These are phyloP conservation scores for Aquilaria agallochum DNA, from an alignment of 441 rosid genomes.

Conservation along the genomic window DNA sequence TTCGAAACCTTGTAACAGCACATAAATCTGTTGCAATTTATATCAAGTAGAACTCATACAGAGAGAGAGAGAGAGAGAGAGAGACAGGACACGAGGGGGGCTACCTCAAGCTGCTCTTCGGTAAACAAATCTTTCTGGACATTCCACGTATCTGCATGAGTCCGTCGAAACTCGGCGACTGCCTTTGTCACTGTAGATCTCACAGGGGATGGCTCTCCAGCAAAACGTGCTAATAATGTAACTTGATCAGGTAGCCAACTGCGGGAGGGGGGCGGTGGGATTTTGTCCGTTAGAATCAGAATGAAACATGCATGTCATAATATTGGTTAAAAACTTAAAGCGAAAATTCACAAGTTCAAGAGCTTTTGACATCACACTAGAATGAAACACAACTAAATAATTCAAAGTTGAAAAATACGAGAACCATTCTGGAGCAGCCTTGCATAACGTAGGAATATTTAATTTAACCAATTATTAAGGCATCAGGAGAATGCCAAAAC, in stretches of 20 bases:
- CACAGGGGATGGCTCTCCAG: slow-evolving; percentile 84
- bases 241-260: slow-evolving; percentile 98
- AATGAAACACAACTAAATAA: too few relatives aligned
- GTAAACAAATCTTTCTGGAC: slow-evolving; percentile 89
- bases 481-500: too few relatives aligned
- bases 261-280: not conserved
- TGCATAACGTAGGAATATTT: too few relatives aligned
- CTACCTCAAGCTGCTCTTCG: slow-evolving; percentile 98
- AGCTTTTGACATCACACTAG: too few relatives aligned
- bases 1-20: not conserved
- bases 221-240: slow-evolving; percentile 83
- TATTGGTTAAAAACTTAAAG: too few relatives aligned
- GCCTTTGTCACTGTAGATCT: slow-evolving; percentile 96
- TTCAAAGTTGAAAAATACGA: too few relatives aligned
- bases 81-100: not conserved
- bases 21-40: not conserved
- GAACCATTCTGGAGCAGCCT: too few relatives aligned
- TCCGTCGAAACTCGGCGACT: slow-evolving; percentile 94
- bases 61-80: not conserved
- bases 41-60: too few relatives aligned
- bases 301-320: too few relatives aligned
- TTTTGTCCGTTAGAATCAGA: too few relatives aligned
- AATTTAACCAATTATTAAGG: too few relatives aligned
- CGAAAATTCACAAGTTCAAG: too few relatives aligned
- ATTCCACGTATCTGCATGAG: slow-evolving; percentile 99